phyloP scores from a whole-genome alignment of 257 asterid species.

The Buddleja alternifolia region DNA sequence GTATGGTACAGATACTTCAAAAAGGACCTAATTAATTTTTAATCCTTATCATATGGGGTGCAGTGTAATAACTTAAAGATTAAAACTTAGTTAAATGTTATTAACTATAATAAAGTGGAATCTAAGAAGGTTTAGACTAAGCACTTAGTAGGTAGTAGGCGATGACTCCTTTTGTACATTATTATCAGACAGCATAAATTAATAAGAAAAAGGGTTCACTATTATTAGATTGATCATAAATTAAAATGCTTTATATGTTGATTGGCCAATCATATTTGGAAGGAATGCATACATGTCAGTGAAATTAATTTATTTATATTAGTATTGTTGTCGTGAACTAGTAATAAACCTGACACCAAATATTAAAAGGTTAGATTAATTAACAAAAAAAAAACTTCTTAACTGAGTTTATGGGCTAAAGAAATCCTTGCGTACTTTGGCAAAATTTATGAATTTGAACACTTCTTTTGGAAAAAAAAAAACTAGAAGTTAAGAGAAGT shows the following conservation, averaged over 20 bases:
- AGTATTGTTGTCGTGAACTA: conserved; percentile 25
- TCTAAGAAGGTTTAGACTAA: conserved; percentile 26
- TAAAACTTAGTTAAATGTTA: conserved; percentile 18
- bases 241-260: conserved; percentile 11
- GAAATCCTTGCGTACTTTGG: too few species aligned
- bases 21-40: conserved; percentile 25
- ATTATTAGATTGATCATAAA: conserved; percentile 12
- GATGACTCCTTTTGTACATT: conserved; percentile 23
- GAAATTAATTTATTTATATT: conserved; percentile 21
- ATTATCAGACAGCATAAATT: background rate
- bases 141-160: conserved; percentile 28
- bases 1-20: conserved; percentile 36
- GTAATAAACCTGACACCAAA: conserved; percentile 12
- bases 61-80: conserved; percentile 13
- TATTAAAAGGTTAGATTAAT: background rate
- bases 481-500: too few species aligned
- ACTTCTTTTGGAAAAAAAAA: too few species aligned
- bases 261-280: conserved; percentile 44
- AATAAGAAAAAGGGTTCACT: background rate
- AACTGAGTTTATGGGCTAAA: too few species aligned
- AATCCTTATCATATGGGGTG: conserved; percentile 7
- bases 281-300: conserved; percentile 54
- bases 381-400: too few species aligned
- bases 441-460: too few species aligned
- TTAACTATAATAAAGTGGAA: conserved; percentile 35